These are phyloP conservation scores for Mycena galopus DNA, from an alignment of 768 basidiomycete genomes.

Conservation along the genomic window DNA sequence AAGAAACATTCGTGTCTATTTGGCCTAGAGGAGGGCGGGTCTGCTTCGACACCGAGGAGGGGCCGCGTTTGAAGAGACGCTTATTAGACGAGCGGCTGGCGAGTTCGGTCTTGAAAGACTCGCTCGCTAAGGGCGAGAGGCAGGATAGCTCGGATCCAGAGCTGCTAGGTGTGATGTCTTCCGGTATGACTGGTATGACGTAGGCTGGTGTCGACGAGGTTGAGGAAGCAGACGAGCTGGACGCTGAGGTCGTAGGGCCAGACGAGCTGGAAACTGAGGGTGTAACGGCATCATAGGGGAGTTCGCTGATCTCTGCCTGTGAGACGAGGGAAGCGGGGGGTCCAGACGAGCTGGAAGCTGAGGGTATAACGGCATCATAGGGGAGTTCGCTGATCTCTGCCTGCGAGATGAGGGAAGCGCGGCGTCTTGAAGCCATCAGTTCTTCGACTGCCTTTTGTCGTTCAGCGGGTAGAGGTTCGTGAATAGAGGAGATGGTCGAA, in stretches of 20 bases:
- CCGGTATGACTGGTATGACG: too few relatives aligned
- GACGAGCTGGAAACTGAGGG: not conserved
- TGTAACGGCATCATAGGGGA: not conserved
- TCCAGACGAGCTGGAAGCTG: constrained; percentile 16
- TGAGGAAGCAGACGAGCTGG: not conserved
- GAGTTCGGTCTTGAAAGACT: constrained; percentile 43
- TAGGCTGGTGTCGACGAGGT: not conserved
- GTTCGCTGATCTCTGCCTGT: not conserved
- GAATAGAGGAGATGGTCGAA: constrained; percentile 54
- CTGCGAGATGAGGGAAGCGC: constrained; percentile 40
- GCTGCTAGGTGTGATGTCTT: constrained; percentile 17
- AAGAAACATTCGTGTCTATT: constrained; percentile 25
- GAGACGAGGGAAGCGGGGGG: too few relatives aligned
- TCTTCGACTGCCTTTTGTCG: constrained; percentile 57
- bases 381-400: constrained; percentile 7
- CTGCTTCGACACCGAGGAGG: constrained; percentile 14
- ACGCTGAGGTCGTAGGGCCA: not conserved
- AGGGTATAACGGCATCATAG: not conserved
- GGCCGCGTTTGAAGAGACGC: constrained; percentile 28
- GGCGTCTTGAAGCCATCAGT: constrained; percentile 44
- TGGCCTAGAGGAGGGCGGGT: constrained; percentile 30
- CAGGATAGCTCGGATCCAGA: constrained; percentile 22
- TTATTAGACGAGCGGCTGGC: constrained; percentile 23
- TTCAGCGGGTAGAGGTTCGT: constrained; percentile 48
- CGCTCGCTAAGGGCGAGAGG: constrained; percentile 46